Evolutionary conservation across 768 basidiomycete species (phyloP), one percentile per base, ranked within the genome.

Genomic region (Neoboletus subvelutipes): DNA sequence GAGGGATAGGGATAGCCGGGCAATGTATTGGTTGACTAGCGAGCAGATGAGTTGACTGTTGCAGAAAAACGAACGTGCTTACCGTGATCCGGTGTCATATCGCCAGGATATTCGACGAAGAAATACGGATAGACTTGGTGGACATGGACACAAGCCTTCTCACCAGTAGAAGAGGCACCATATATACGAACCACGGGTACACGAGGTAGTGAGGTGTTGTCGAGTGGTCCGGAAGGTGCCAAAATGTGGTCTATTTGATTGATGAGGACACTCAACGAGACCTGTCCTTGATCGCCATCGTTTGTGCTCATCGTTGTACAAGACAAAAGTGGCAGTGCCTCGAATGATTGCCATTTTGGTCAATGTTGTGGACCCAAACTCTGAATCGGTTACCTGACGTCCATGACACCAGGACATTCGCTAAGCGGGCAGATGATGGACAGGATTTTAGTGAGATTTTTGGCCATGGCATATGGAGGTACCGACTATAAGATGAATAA

Each of bases 91-190:
- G 85, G 84, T 45, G 81, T 80, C 67, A 95, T 71, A 31, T 80
- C 80, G 1, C 84, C 89, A 22, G 71, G 64, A 75, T 96, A 99
- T 63, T 93, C 88, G 45, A 96, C 80, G 70, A 83, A 96, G 71
- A 95, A 86, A 73, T 99, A 99, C 1, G 96, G 95, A 73, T 89
- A 96, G 31, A 90, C 89, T 76, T 94, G 92, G 70, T 97, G 95
- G 40, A 98, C 77, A 76, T 97, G 88, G 15, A 95, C 80, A 67
- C 94, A 95, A 20, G 92, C 83, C 67, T 85, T 88, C 70, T 84
- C 77, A 15, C 92, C 90, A 2, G 73, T 69, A 5, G 91, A 89
- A 2, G 93, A 91, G 13, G 85, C 75, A 15, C 96, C 97, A 70
- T 85, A 98, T 48, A 99, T 87, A 51, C 94, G 80, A 55, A 98